Percentiles rank a stretch among this genome's conserved stretches.
phyloP scores from a whole-genome alignment of 305 asterid species.

The Vinca major region DNA sequence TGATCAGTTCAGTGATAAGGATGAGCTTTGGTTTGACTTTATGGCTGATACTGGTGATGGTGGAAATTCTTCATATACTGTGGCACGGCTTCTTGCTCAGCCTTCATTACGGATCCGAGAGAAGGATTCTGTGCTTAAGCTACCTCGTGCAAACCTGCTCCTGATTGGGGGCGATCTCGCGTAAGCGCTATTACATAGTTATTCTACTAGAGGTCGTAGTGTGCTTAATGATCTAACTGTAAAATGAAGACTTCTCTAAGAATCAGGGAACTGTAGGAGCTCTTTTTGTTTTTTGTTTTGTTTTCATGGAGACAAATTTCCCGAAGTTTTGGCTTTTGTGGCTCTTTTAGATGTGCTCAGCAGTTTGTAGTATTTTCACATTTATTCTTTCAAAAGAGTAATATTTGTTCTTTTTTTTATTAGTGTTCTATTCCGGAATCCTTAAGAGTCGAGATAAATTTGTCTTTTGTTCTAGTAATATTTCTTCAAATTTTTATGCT shows the following conservation, averaged over 20 bases:
- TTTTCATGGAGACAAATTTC: neutral
- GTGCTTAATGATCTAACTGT: neutral
- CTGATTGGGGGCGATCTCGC: slow-evolving; percentile 99
- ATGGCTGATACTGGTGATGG: slow-evolving; percentile 99
- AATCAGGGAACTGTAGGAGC: neutral
- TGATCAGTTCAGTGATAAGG: slow-evolving; percentile 71
- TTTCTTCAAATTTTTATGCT: neutral
- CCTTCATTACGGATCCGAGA: slow-evolving; percentile 52
- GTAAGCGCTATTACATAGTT: slow-evolving; percentile 43
- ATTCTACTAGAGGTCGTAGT: slow-evolving; percentile 1
- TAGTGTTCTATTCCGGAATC: neutral
- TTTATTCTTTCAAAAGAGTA: neutral
- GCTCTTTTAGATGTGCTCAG: neutral
- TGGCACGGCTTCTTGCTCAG: slow-evolving; percentile 96
- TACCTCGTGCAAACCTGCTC: slow-evolving; percentile 83
- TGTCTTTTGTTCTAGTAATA: neutral
- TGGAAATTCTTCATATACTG: slow-evolving; percentile 88
- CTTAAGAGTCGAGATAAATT: neutral
- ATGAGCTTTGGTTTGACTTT: slow-evolving; percentile 95
- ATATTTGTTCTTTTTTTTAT: neutral
- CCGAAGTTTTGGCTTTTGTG: neutral
- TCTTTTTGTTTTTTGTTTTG: neutral
- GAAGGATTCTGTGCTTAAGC: slow-evolving; percentile 39
- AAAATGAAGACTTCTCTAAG: neutral
- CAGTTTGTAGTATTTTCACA: neutral